Evolutionary conservation across 78 protist species (phyloP), one percentile per base, ranked within the genome.

Genomic region (Fonticula alba): DNA sequence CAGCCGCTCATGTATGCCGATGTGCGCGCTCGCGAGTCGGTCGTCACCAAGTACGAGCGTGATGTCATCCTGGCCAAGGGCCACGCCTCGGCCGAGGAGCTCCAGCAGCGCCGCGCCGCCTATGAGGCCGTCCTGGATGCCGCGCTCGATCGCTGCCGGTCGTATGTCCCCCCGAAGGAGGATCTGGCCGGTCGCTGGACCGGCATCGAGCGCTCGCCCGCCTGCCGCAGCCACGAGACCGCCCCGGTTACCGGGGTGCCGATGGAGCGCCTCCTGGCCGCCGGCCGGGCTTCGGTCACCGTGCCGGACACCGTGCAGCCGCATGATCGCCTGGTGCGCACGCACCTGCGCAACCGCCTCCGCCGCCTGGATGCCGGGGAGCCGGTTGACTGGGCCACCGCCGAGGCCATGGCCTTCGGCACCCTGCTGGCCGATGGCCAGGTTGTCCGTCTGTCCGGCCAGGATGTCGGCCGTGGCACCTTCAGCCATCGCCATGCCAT

Each of bases 391-490:
- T 89, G 95, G 95, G 84, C 89, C 15, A 79, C 88, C 20, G 84
- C 84, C 36, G 95, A 89, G 62, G 58, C 87, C 4, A 63, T 85
- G 46, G 95, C 97, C 1, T 85, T 75, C 15, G 97, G 89, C n/a
- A 46, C 93, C 5, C 76, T 90, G 9, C 43, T 79, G 47, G 1
- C 9, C 20, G 87, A 82, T 14, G 74, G 69, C 47, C n/a, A 35
- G 26, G 65, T 47, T 31, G 71, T 75, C 24, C 71, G 74, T 49
- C 59, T 84, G 27, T 51, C 79, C 11, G 91, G 91, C 22, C 95
- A 89, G 74, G 95, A 89, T 56, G 83, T 80, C 20, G 92, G 87
- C 49, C 71, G 95, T 26, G 95, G 95, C 38, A 89, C 95, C 11
- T 89, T 86, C 73, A 61, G 79, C 14, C 95, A 89, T 58, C 76